Conservation (phyloP, 1,284 basidiomycete genomes). For the Cryptococcus sp. region DNA sequence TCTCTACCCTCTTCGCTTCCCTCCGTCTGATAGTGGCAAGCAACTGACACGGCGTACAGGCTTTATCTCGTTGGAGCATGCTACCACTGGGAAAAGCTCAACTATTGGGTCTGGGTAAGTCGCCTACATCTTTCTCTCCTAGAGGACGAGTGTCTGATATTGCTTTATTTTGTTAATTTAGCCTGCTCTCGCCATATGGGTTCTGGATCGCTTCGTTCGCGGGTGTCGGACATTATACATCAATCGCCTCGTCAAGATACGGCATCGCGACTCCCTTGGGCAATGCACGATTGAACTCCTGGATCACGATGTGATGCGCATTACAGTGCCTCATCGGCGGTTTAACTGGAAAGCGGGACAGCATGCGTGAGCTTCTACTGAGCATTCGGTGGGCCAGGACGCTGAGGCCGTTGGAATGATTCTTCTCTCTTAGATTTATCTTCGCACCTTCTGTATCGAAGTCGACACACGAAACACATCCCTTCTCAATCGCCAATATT, state of each 20-base stretch:
- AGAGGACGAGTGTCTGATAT: neutral
- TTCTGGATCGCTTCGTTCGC: slow-evolving; percentile 63
- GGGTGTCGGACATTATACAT: slow-evolving; percentile 57
- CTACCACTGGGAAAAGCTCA: slow-evolving; percentile 41
- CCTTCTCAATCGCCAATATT: slow-evolving; percentile 48
- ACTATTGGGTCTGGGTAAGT: slow-evolving; percentile 43
- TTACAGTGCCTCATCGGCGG: slow-evolving; percentile 56
- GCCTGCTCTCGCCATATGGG: slow-evolving; percentile 50
- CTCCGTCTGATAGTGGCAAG: neutral
- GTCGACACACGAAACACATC: slow-evolving; percentile 46
- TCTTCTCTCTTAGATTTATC: slow-evolving; percentile 33
- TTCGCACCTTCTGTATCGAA: slow-evolving; percentile 38
- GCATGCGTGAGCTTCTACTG: slow-evolving; percentile 44
- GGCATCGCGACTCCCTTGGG: slow-evolving; percentile 22
- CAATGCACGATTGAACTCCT: slow-evolving; percentile 54
- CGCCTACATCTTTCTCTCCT: neutral
- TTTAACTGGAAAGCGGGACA: slow-evolving; percentile 64
- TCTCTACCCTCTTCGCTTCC: neutral
- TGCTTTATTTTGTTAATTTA: slow-evolving; percentile 15
- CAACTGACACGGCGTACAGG: slow-evolving; percentile 10
- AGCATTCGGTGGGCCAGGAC: neutral
- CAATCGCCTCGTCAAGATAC: slow-evolving; percentile 50
- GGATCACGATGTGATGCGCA: slow-evolving; percentile 59
- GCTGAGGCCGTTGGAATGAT: no score
- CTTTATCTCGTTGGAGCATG: slow-evolving; percentile 43